A percentile compares a stretch with the other conserved stretches of the same genome.
These are phyloP conservation scores for Teratosphaeria zuluensis DNA, from an alignment of 2,329 filamentous ascomycete species.

Conservation along the genomic window DNA sequence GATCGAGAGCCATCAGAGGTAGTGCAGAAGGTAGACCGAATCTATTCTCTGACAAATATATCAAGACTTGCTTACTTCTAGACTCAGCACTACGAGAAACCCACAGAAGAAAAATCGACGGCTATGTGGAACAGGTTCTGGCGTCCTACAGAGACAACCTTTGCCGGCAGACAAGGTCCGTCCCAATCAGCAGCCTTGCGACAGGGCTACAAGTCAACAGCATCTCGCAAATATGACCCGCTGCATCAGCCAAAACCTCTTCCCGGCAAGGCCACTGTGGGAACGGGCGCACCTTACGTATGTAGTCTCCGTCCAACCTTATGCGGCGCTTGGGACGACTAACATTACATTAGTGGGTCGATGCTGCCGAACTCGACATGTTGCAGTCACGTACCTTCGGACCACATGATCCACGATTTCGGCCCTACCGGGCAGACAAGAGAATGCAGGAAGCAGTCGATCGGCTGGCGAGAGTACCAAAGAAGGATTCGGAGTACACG, in stretches of 20 bases:
- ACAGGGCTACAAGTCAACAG: not conserved
- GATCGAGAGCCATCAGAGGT: no score
- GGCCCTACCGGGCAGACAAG: not conserved
- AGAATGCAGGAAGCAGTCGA: not conserved
- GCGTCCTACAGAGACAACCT: not conserved
- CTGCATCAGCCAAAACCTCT: not conserved
- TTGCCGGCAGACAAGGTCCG: not conserved
- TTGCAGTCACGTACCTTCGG: not conserved
- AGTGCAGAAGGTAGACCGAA: no score
- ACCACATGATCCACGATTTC: not conserved
- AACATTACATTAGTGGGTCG: not conserved
- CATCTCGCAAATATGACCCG: not conserved
- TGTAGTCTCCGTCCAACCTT: not conserved
- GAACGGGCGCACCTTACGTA: not conserved
- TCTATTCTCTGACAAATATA: no score
- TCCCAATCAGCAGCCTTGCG: not conserved
- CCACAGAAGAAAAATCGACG: no score
- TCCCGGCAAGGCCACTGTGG: not conserved
- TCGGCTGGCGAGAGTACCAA: not conserved
- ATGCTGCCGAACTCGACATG: not conserved
- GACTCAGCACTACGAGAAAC: no score
- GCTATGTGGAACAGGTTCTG: not conserved
- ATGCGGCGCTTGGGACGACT: not conserved
- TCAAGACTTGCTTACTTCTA: no score
- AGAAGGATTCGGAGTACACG: not conserved